Base-by-base conservation (phyloP, 495 filamentous ascomycete species). In the Usnea hakonensis region DNA sequence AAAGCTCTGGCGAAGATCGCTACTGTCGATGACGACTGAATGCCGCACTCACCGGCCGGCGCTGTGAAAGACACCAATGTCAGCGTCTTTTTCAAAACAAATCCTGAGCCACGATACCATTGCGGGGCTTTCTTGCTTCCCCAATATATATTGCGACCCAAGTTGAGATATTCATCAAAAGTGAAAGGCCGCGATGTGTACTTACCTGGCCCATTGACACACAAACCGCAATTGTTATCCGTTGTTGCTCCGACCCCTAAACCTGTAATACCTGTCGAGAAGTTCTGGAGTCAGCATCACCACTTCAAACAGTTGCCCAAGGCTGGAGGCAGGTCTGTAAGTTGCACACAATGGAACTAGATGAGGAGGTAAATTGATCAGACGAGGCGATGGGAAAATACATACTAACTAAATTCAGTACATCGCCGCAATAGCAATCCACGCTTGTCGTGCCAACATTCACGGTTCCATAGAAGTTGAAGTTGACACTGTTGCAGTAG, bases 1-100 rank as follows among this genome's bases (percentile, higher is more conserved):
- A 41, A 62, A 32, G 60, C 52, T 53, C 60, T 62, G 1, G 60
- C 60, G 26, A 35, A 62, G 11, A 62, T 57, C 10, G 60, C 60
- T 33, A 62, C 54, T n/a, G 60, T 62, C 35, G 14, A 46, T 7
- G 44, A 54, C 19, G 52, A 44, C 52, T 36, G 17, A 35, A 62
- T 32, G 14, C 60, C 60, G 44, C 60, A 62, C 11, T 62, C 38
- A 0, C 60, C 60, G 1, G 53, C 60, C 1, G 52, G 52, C 19
- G 54, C 40, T 35, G n/a, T 57, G 14, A 14, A 40, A 41, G 11
- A 17, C 7, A 26, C 10, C 13, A 16, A 7, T 16, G 26, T 50
- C 26, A 50, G 46, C 46, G 26, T 28, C 46, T 50, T 50, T 26
- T 30, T 28, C 17, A 1, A 2, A 4, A 0, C 43, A 50, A 48